These are phyloP conservation scores for Onygenales sp. DNA, from an alignment of 2,329 filamentous ascomycete species.

Conservation along the genomic window DNA sequence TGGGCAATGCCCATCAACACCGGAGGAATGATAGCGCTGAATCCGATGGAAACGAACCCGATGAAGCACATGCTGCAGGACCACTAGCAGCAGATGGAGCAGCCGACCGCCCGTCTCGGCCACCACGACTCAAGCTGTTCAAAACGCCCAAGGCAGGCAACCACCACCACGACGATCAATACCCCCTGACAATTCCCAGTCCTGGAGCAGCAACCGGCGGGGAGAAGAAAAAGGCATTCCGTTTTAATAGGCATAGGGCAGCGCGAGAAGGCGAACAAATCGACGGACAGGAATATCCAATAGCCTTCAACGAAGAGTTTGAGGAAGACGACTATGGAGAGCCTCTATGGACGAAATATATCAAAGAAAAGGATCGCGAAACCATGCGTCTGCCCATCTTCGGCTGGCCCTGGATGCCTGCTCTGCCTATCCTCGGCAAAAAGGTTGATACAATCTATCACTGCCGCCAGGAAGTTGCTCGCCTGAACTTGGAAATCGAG, in stretches of 20 bases:
- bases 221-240: constrained; percentile 2
- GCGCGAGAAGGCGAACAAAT: constrained; percentile 16
- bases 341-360: constrained; percentile 71
- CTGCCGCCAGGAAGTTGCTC: constrained; percentile 75
- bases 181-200: constrained; percentile 23
- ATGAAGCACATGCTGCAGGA: constrained; percentile 1
- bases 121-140: constrained; percentile 17
- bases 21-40: background rate
- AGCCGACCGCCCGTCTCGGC: constrained; percentile 20
- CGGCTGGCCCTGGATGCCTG: constrained; percentile 59
- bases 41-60: background rate
- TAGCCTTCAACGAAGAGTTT: constrained; percentile 54
- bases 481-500: constrained; percentile 86
- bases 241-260: constrained; percentile 1
- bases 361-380: constrained; percentile 72
- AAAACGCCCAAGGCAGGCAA: background rate
- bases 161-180: constrained; percentile 21
- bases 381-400: constrained; percentile 67
- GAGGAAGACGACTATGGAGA: constrained; percentile 53
- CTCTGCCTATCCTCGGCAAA: constrained; percentile 67
- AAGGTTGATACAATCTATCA: constrained; percentile 95
- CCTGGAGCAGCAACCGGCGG: constrained; percentile 14
- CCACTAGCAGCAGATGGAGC: background rate
- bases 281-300: constrained; percentile 44
- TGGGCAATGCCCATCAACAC: background rate